Conservation (phyloP, 73 alveolate genomes). For the Paramecium pentaurelia region DNA sequence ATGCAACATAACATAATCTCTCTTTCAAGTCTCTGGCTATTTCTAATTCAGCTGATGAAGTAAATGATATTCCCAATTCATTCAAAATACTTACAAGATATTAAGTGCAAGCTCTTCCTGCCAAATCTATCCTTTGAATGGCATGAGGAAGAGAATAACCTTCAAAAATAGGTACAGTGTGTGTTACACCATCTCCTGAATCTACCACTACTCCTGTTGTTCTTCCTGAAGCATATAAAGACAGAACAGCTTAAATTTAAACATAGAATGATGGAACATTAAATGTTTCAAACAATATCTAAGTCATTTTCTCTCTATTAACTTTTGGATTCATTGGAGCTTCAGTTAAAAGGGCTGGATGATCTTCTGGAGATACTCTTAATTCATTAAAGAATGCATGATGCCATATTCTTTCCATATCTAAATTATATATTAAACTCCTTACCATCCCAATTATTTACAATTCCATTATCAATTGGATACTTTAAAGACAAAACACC, state of each 20-base stretch:
- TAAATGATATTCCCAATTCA: conserved; percentile 76
- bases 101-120: conserved; percentile 91
- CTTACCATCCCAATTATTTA: conserved; percentile 76
- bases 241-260: conserved; percentile 80
- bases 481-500: conserved; percentile 93
- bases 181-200: conserved; percentile 91
- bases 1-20: conserved; percentile 41
- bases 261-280: conserved; percentile 88
- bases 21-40: conserved; percentile 56
- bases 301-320: conserved; percentile 85
- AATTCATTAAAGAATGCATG: conserved; percentile 88
- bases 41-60: conserved; percentile 82
- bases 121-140: conserved; percentile 83
- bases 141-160: conserved; percentile 92
- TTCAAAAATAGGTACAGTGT: conserved; percentile 87
- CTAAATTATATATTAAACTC: neutral
- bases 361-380: conserved; percentile 86
- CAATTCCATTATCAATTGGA: conserved; percentile 88
- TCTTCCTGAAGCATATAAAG: conserved; percentile 92
- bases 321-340: conserved; percentile 89
- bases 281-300: conserved; percentile 88
- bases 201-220: conserved; percentile 94
- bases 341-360: conserved; percentile 85
- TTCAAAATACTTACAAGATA: conserved; percentile 72
- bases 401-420: conserved; percentile 87